Base-by-base conservation (phyloP, 2,329 filamentous ascomycete genomes). In the Gnomoniopsis smithogilvyi region DNA sequence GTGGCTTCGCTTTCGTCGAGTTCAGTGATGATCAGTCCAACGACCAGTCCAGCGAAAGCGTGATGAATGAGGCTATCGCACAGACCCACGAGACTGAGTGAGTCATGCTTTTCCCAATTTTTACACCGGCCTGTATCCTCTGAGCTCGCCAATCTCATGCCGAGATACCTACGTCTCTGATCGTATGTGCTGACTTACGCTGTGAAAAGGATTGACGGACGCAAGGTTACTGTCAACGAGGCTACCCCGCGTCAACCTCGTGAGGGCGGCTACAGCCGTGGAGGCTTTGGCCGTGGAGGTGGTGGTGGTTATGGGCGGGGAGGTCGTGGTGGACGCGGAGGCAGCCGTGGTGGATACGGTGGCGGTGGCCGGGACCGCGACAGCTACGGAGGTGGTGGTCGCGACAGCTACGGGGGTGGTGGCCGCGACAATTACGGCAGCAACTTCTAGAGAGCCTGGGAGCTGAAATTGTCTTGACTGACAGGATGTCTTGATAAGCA, bases 1-100 rank as follows among this genome's bases (percentile, higher is more conserved):
- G 43, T 24, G 54, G 54, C 17, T 56, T 56, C 47, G 54, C 21
- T 34, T 56, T 51, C 26, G 46, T 56, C 46, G 49, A 30, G 24
- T 56, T 43, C 54, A 51, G 54, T 26, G 54, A 56, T 12, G 12
- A 43, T 1, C 54, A 56, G 19, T 17, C 21, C 4, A 34, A 7
- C 22, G 46, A 24, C n/a, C n/a, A 56, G 47, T 43, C 54, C 47
- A 43, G 54, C 34, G 36, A 51, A 1, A 11, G 22, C 6, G 54
- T 56, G 6, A 47, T 34, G 34, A 11, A 51, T 34, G 54, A 36
- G 15, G 54, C 54, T 17, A 56, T 56, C 10, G 21, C 33, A 6
- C 33, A 33, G 21, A 21, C 43, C 34, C 24, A 50, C 47, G 34
- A 49, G 7, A 33, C 34, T 3, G 24, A 45, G 54, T 56, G n/a